phyloP scores from a whole-genome alignment of 352 stramenopile species.

The Pythium utonaiense region DNA sequence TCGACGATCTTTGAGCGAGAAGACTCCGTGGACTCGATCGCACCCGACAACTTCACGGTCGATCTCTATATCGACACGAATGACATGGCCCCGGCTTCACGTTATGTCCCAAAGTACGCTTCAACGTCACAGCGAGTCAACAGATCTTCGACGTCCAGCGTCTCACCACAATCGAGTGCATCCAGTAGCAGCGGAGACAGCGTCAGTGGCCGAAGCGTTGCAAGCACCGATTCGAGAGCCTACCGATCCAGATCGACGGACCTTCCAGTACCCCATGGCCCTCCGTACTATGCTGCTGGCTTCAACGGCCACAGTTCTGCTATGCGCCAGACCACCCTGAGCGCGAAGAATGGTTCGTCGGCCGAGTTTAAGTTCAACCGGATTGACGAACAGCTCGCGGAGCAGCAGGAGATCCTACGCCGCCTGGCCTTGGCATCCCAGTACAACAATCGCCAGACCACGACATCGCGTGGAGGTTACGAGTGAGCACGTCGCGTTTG shows the following conservation, averaged over 20 bases:
- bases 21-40: background rate
- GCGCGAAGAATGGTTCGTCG: background rate
- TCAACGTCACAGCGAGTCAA: background rate
- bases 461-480: background rate
- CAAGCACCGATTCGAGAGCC: background rate
- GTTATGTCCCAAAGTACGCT: background rate
- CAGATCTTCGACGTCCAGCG: background rate
- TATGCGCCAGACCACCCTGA: background rate
- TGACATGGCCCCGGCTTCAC: constrained; percentile 4
- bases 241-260: background rate
- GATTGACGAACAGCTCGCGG: constrained; percentile 26
- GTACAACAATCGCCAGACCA: background rate
- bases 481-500: background rate
- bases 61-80: constrained; percentile 17
- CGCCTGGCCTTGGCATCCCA: constrained; percentile 22
- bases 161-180: background rate
- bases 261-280: background rate
- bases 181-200: background rate
- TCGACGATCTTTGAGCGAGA: constrained; percentile 15
- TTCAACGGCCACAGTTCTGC: background rate
- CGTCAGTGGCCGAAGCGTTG: background rate
- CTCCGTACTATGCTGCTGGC: background rate
- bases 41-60: background rate
- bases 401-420: constrained; percentile 31
- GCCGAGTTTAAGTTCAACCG: constrained; percentile 9